A percentile compares a stretch with the other conserved stretches of the same genome.
Conservation (phyloP, 495 filamentous ascomycete species). For the Podospora pseudoanserina region DNA sequence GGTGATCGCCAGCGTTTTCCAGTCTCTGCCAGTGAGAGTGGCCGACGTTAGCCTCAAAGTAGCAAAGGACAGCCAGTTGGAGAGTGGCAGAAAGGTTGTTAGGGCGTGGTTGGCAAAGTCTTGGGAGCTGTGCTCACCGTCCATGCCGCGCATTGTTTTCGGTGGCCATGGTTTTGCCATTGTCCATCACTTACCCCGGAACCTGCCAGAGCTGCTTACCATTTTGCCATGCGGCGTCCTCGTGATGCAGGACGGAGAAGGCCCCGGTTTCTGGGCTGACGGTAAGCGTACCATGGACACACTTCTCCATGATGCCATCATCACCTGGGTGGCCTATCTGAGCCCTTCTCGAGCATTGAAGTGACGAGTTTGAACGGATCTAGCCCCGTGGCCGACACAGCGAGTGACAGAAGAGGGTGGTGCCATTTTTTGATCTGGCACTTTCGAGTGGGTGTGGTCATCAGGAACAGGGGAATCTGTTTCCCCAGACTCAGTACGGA, state of each 20-base stretch:
- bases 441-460: background rate
- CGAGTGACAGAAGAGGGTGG: background rate
- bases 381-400: background rate
- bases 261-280: conserved; percentile 16
- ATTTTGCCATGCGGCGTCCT: background rate
- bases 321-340: background rate
- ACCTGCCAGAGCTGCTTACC: background rate
- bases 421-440: background rate
- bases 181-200: background rate
- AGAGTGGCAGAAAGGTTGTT: background rate
- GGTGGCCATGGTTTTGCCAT: background rate
- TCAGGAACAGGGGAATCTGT: conserved; percentile 5
- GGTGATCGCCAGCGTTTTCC: conserved; percentile 3
- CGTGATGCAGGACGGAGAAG: conserved; percentile 11
- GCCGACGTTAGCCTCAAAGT: background rate
- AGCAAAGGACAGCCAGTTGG: background rate
- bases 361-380: background rate
- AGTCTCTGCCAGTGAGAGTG: too few relatives aligned
- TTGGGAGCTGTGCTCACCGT: background rate
- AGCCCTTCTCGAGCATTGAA: background rate
- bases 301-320: conserved; percentile 5
- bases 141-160: background rate
- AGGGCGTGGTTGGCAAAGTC: background rate
- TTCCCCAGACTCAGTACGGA: background rate
- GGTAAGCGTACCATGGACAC: conserved; percentile 8